Evolutionary conservation across 768 basidiomycete species (phyloP).

Genomic region (Suillus spraguei): DNA sequence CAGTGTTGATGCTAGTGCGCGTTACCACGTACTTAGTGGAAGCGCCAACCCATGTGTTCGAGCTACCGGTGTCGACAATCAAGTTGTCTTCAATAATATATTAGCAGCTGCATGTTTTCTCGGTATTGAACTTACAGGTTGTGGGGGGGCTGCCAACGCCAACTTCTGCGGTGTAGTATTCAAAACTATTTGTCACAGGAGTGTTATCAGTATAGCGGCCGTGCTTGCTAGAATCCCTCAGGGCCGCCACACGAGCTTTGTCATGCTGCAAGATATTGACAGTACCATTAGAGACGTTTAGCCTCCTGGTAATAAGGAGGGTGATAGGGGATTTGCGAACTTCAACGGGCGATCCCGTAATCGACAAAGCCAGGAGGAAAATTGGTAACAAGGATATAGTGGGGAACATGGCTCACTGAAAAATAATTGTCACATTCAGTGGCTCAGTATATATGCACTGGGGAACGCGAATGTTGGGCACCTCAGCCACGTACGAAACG

Average conservation of each 20-base stretch:
- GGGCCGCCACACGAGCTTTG: slow-evolving; percentile 46
- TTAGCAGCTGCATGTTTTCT: background rate
- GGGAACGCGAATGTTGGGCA: too few relatives aligned
- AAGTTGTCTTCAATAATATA: background rate
- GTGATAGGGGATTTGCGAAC: background rate
- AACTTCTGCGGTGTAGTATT: slow-evolving; percentile 38
- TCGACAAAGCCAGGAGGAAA: background rate
- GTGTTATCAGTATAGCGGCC: slow-evolving; percentile 33
- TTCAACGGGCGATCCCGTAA: background rate
- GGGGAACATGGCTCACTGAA: slow-evolving; percentile 34
- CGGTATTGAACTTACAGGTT: slow-evolving; percentile 48
- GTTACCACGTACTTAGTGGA: background rate
- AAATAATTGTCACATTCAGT: background rate
- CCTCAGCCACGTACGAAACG: background rate
- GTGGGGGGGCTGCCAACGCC: slow-evolving; percentile 59
- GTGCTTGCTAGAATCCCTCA: too few relatives aligned
- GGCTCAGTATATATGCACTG: too few relatives aligned
- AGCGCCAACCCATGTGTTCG: background rate
- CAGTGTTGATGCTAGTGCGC: background rate
- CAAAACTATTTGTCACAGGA: slow-evolving; percentile 45
- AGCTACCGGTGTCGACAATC: background rate
- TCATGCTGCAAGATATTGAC: slow-evolving; percentile 50
- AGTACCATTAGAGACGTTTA: background rate
- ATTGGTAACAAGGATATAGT: background rate
- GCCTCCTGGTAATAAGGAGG: background rate